Conservation (phyloP, 164 flowering plant species). For the Stephania japonica region DNA sequence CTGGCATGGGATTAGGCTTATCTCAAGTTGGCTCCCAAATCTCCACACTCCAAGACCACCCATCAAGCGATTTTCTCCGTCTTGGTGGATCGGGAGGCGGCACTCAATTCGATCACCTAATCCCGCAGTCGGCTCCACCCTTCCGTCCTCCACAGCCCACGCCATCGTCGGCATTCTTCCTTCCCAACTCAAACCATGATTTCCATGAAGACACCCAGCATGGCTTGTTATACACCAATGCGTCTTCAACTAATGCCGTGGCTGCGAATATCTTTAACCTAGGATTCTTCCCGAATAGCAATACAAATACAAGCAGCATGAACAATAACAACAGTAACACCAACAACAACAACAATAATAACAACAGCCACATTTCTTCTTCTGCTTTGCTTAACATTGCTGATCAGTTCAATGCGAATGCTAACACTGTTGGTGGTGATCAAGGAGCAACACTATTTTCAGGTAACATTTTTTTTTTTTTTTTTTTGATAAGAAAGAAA, state of each 20-base stretch:
- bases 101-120: conserved; percentile 38
- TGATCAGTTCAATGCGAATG: conserved; percentile 28
- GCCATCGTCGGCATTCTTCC: conserved; percentile 29
- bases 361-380: conserved; percentile 11
- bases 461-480: too few species aligned
- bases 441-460: conserved; percentile 34
- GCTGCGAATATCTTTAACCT: conserved; percentile 48
- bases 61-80: conserved; percentile 33
- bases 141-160: conserved; percentile 22
- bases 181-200: conserved; percentile 29
- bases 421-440: conserved; percentile 18
- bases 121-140: conserved; percentile 27
- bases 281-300: conserved; percentile 41
- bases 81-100: conserved; percentile 33
- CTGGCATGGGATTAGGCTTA: conserved; percentile 39
- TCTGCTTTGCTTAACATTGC: conserved; percentile 25
- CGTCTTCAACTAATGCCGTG: conserved; percentile 17
- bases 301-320: conserved; percentile 16
- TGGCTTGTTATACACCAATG: conserved; percentile 21
- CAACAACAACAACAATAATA: conserved; percentile 23
- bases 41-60: conserved; percentile 34
- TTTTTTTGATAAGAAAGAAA: too few species aligned
- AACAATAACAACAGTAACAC: conserved; percentile 21
- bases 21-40: conserved; percentile 45
- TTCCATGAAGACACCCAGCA: conserved; percentile 35